Evolutionary conservation across 495 filamentous ascomycete species (phyloP), one percentile per base, ranked within the genome.

Genomic region (Penicillium alfredii): DNA sequence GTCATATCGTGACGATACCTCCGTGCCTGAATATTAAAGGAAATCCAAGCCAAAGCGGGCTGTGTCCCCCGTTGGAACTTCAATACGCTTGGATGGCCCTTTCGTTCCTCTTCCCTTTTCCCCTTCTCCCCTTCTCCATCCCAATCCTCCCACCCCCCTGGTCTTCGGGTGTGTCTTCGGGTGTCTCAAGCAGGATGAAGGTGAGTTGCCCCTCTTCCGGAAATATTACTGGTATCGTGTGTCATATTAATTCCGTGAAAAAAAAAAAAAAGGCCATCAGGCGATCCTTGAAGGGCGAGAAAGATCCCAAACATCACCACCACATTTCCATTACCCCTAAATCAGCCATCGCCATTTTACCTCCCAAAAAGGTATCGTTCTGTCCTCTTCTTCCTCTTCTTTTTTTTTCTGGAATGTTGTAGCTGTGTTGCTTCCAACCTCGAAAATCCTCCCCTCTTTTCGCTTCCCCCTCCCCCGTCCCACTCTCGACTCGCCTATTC

Each of bases 251-350:
- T 33, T 35, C 33, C 25, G 25, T 28, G 39, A n/a, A n/a, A n/a
- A n/a, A n/a, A n/a, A 33, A 15, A 20, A 31, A 40, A 30, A 63
- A 92, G 86, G 82, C 81, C 56, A 76, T 92, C 54, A 72, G 86
- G 49, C 82, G 87, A 53, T 90, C 86, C 38, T 78, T 92, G 66
- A 93, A 92, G 66, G 82, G 81, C 51, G 86, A 90, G 38, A 88
- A 84, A 58, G 81, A 82, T 44, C 63, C 68, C 43, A 81, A 76
- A 61, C 76, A 80, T 47, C 81, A 84, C 40, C 80, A 84, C 37
- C 86, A 90, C 50, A 80, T 89, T 51, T 88, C 86, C 28, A 88
- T 96, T 31, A 83, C 88, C 1, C 86, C 86, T 38, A 98, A 98
- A 56, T 82, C 87, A 26, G 86, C 89, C n/a, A 76, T 94, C 40